Conservation (phyloP, 2,329 filamentous ascomycete genomes). For the Beauveria brongniartii region DNA sequence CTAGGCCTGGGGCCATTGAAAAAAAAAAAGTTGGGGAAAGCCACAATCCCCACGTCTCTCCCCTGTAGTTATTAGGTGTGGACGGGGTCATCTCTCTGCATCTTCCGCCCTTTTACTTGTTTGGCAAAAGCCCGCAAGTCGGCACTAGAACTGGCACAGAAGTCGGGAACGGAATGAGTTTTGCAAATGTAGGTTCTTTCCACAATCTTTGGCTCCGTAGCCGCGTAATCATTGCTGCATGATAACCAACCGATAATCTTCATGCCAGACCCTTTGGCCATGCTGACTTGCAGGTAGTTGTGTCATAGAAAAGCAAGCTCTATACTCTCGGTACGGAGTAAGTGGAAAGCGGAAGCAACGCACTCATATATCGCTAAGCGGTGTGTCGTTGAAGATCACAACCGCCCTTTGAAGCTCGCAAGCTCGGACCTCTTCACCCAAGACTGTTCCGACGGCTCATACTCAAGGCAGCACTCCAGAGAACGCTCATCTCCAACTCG, state of each 20-base stretch:
- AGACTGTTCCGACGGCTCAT: background rate
- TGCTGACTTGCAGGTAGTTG: no score
- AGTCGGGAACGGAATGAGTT: no score
- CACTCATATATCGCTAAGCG: no score
- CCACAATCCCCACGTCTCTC: background rate
- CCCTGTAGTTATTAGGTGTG: background rate
- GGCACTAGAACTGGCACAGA: background rate
- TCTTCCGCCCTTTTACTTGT: background rate
- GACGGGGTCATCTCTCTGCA: background rate
- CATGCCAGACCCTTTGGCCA: no score
- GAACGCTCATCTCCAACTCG: background rate
- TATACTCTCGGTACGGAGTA: no score
- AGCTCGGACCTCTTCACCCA: no score
- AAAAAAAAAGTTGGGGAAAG: constrained; percentile 7
- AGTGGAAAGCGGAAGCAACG: no score
- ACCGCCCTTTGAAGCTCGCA: no score
- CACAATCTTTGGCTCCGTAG: background rate
- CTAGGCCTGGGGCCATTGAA: background rate
- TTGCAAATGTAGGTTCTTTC: background rate
- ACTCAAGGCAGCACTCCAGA: background rate
- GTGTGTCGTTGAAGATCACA: no score
- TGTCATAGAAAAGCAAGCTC: no score
- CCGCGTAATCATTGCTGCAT: background rate
- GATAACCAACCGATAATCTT: no score
- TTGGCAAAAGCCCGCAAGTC: background rate